Conservation (phyloP, 2,329 filamentous ascomycete genomes). For the Cladosporium sp. region DNA sequence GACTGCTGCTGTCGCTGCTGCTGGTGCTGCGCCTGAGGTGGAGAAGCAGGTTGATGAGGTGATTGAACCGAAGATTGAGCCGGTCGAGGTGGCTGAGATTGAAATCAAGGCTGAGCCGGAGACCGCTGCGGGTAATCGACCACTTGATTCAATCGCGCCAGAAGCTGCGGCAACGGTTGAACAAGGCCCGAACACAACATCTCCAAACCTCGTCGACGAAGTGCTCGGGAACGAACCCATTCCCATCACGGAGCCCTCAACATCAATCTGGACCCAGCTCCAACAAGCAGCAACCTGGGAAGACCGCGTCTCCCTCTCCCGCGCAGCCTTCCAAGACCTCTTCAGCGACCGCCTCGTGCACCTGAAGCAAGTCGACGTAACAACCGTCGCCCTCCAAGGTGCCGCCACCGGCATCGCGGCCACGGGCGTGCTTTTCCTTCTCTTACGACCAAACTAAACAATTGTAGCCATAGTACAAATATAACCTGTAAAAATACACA, state of each 20-base stretch:
- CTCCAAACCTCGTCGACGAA: neutral
- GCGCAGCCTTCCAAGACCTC: slow-evolving; percentile 24
- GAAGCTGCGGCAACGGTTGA: neutral
- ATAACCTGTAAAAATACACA: slow-evolving; percentile 3
- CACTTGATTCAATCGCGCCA: neutral
- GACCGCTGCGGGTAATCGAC: neutral
- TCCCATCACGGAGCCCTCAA: neutral
- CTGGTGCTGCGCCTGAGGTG: slow-evolving; percentile 13
- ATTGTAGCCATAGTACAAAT: slow-evolving; percentile 9
- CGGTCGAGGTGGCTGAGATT: slow-evolving; percentile 16
- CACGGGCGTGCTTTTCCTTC: slow-evolving; percentile 31
- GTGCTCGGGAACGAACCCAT: neutral
- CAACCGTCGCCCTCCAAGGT: slow-evolving; percentile 41
- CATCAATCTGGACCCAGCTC: slow-evolving; percentile 4
- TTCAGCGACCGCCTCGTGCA: slow-evolving; percentile 43
- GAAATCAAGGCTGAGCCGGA: neutral
- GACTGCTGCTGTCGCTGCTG: slow-evolving; percentile 4
- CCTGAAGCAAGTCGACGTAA: slow-evolving; percentile 43
- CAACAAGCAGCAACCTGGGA: slow-evolving; percentile 7
- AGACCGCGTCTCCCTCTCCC: slow-evolving; percentile 13
- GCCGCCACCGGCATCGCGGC: slow-evolving; percentile 38
- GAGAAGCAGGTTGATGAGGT: slow-evolving; percentile 23
- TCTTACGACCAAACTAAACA: slow-evolving; percentile 28
- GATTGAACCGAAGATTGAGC: slow-evolving; percentile 17
- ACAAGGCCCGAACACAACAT: too few relatives aligned